Conservation (phyloP, 352 stramenopile genomes). For the Globisporangium rhizosaccharum region DNA sequence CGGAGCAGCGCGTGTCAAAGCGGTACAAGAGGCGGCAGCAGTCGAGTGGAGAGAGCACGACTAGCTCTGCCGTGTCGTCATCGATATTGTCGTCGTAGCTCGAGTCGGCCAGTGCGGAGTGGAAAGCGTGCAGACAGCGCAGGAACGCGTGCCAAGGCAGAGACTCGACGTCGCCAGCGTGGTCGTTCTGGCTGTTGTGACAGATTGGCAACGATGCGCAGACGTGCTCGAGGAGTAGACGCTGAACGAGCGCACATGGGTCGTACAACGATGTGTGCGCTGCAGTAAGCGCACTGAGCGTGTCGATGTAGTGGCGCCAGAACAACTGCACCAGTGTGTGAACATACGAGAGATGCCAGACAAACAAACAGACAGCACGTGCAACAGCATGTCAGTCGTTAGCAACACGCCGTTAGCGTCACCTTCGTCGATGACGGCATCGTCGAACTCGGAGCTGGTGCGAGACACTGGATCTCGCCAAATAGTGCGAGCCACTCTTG, state of each 20-base stretch:
- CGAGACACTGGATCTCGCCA: constrained; percentile 22
- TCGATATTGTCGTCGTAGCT: background rate
- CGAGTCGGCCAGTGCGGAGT: constrained; percentile 7
- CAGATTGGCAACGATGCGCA: background rate
- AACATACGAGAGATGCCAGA: background rate
- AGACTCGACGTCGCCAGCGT: background rate
- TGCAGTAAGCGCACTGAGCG: background rate
- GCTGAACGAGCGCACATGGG: background rate
- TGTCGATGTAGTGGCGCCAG: constrained; percentile 11
- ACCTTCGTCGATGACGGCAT: background rate
- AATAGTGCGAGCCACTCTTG: constrained; percentile 39
- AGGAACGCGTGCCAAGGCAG: constrained; percentile 23
- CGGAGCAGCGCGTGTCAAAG: constrained; percentile 25
- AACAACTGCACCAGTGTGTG: constrained; percentile 5
- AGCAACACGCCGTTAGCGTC: background rate
- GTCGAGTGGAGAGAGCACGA: constrained; percentile 9
- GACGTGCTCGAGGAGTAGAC: background rate
- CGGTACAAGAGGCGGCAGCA: constrained; percentile 38
- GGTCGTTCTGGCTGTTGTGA: background rate
- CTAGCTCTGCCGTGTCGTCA: background rate
- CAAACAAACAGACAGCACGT: too few species aligned
- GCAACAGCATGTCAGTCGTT: background rate
- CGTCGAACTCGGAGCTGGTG: background rate
- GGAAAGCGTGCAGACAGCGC: constrained; percentile 17
- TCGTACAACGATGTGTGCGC: background rate